These are phyloP conservation scores for Cajanus cajan DNA, from an alignment of 306 rosid species.

Conservation along the genomic window DNA sequence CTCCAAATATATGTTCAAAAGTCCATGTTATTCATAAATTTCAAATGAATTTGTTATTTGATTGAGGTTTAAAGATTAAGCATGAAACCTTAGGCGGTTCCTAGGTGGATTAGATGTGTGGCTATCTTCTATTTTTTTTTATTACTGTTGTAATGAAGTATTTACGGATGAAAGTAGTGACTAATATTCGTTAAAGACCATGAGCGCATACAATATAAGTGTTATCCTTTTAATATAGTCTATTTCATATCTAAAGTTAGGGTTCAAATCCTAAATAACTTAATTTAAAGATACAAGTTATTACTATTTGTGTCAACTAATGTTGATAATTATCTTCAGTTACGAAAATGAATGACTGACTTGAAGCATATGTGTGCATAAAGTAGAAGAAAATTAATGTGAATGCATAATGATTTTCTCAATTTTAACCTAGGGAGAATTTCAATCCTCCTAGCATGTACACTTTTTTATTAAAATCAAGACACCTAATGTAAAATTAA, in stretches of 20 bases:
- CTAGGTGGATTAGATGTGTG: background rate
- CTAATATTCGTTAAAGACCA: too few relatives aligned
- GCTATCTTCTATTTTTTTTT: too few relatives aligned
- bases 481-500: background rate
- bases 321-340: background rate
- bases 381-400: background rate
- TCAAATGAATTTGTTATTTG: background rate
- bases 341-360: background rate
- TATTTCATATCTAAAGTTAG: too few relatives aligned
- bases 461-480: background rate
- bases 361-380: background rate
- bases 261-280: too few relatives aligned
- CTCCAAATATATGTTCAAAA: background rate
- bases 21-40: background rate
- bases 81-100: background rate
- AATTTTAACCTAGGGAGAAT: background rate
- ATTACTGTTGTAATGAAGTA: too few relatives aligned
- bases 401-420: background rate
- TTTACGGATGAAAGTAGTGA: too few relatives aligned
- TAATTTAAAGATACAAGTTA: too few relatives aligned
- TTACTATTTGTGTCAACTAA: too few relatives aligned
- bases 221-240: too few relatives aligned
- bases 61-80: background rate
- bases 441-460: background rate
- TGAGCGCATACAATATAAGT: too few relatives aligned